A percentile compares a stretch with the other conserved stretches of the same genome.
Conservation (phyloP, 2,329 filamentous ascomycete genomes). For the Penicillium aurantiogriseum region DNA sequence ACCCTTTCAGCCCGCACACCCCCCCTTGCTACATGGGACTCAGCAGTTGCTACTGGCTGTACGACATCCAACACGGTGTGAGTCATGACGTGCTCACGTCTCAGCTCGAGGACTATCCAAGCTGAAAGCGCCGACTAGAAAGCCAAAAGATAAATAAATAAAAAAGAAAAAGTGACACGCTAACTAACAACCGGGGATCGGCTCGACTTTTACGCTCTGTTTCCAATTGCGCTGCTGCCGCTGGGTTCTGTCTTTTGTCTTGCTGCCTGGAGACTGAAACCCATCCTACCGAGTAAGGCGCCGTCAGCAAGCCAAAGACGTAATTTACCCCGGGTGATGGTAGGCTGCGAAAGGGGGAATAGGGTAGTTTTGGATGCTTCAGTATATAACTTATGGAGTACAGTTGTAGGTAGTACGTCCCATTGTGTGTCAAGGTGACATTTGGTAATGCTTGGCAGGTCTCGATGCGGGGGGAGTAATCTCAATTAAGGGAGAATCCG, state of each 20-base stretch:
- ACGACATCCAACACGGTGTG: conserved; percentile 8
- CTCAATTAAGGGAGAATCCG: conserved; percentile 1
- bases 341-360: not conserved
- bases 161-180: not conserved
- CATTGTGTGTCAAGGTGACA: conserved; percentile 2
- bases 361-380: not conserved
- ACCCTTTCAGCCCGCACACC: not conserved
- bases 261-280: conserved; percentile 2
- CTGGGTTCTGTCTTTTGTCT: not conserved
- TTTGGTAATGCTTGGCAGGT: conserved; percentile 5
- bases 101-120: not conserved
- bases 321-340: not conserved
- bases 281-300: not conserved
- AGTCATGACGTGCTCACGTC: conserved; percentile 18
- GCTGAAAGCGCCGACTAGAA: not conserved
- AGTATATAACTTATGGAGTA: not conserved
- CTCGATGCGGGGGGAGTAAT: conserved; percentile 9
- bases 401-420: not conserved
- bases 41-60: not conserved
- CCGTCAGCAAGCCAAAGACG: conserved; percentile 1
- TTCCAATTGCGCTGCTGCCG: conserved; percentile 15
- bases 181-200: not conserved
- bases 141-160: not conserved
- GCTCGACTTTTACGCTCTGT: conserved; percentile 9
- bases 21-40: not conserved